Evolutionary conservation across 768 basidiomycete genomes (phyloP), one percentile per base, ranked within the genome.

Genomic region (Sarcodon aspratus): DNA sequence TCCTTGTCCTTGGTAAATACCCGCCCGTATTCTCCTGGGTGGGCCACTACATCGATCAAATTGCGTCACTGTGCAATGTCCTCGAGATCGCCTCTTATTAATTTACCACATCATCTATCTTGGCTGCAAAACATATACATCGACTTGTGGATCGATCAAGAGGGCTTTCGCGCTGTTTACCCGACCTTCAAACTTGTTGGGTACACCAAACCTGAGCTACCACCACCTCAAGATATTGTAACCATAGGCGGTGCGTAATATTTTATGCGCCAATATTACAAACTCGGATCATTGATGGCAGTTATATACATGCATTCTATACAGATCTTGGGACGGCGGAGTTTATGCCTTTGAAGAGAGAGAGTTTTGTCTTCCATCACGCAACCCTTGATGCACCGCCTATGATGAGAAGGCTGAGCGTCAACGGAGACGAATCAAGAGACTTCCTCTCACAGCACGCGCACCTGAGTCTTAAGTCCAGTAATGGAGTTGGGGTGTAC

Each of bases 401-500:
- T 3, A 72, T 79, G n/a, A 70, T 93, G 21, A 70, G 85, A 47
- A 72, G 84, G 50, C 61, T 92, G 21, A 82, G 76, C 8, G 64
- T 85, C 50, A 78, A 80, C 36, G 77, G 72, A 7, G 78, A 85
- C 46, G 82, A 82, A 51, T 72, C 75, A 21, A 73, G 74, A 21
- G 91, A 94, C 60, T 85, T 84, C 59, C 71, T 86, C 44, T 81
- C 85, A 3, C 76, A 82, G 33, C 84, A 89, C 55, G 90, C 86
- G 7, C 74, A 74, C 33, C 71, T 93, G 42, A 67, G 67, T 43
- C 66, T 89, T 52, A 87, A 81, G 61, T 58, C 69, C 2, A 85
- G 82, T 48, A 88, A 89, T 0, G 40, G 40, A 13, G 15, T 42
- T 42, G 6, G 13, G 40, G 78, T 88, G 7, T 92, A 89, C 62